Percentiles rank a stretch among this genome's conserved stretches.
Conservation (phyloP, 345 rosid genomes). For the Mallotus nudiflorus region DNA sequence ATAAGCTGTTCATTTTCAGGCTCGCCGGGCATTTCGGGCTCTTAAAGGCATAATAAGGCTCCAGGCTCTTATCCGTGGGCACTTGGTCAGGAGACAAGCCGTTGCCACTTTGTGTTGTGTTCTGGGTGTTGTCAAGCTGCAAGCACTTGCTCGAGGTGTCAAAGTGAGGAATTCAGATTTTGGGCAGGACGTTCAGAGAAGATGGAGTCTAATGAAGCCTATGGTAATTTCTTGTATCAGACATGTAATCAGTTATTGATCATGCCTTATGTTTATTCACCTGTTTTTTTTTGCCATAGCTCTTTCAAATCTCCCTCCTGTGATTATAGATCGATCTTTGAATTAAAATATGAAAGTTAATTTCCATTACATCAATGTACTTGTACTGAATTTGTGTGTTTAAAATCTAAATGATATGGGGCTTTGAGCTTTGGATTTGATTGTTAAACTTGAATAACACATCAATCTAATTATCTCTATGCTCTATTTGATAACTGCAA, state of each 20-base stretch:
- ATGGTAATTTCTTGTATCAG: slow-evolving; percentile 45
- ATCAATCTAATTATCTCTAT: background rate
- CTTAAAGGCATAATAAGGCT: slow-evolving; percentile 98
- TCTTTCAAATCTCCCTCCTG: background rate
- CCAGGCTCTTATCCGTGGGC: slow-evolving; percentile 96
- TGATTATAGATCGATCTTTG: background rate
- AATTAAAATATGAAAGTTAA: background rate
- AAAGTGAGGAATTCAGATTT: slow-evolving; percentile 56
- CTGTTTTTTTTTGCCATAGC: background rate
- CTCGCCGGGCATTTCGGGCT: slow-evolving; percentile 88
- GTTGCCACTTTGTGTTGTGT: slow-evolving; percentile 69
- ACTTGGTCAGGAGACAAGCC: slow-evolving; percentile 92
- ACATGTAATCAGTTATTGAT: background rate
- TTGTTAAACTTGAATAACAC: background rate
- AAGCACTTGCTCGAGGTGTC: slow-evolving; percentile 72
- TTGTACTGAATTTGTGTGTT: slow-evolving; percentile 8
- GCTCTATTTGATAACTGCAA: background rate
- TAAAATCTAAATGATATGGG: background rate
- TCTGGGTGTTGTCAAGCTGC: slow-evolving; percentile 84
- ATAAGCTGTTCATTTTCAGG: slow-evolving; percentile 51
- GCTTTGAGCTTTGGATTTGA: background rate
- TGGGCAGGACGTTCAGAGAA: slow-evolving; percentile 49
- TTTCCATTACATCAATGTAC: background rate
- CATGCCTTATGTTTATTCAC: background rate
- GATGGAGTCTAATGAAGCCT: slow-evolving; percentile 30